Base-by-base conservation (phyloP, 495 filamentous ascomycete genomes). In the Aspergillus bertholletiae region DNA sequence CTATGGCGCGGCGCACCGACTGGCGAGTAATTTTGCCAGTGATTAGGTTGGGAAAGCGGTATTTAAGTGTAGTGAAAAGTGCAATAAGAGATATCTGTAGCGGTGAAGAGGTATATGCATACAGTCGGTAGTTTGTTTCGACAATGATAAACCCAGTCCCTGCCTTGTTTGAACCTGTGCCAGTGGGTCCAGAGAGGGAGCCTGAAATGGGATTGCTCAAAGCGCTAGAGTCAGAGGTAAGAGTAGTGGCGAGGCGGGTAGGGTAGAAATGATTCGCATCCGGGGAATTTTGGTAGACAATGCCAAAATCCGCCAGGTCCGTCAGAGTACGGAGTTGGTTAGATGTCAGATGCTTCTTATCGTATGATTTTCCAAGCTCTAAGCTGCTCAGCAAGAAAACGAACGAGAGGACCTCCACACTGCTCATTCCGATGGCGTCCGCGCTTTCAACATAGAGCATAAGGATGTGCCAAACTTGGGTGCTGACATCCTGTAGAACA, bases 41-140 rank as follows among this genome's bases (percentile, higher is more conserved):
- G 32, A 97, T 87, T 66, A 98, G 84, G 71, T 95, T 94, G 0
- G 90, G 88, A 69, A 93, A 96, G 54, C 93, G 91, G 67, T 88
- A 87, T 53, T 84, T 85, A 44, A 98, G 85, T 17, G 85, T 84
- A 26, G 85, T 80, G 74, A 98, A 98, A 55, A 98, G 86, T 28
- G 85, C 83, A n/a, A 98, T 84, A 46, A 98, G 88, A 49, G 90
- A 89, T 58, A 97, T 97, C 68, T 96, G 92, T 0, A 98, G 81
- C 0, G 90, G 89, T 0, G 91, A 96, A 22, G 84, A 84, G 6
- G 95, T 97, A 74, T 97, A 98, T 27, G 94, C 94, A 73, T 98
- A 98, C 59, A 98, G 72, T 24, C 94, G 89, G 74, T 97, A 97
- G 74, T 98, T 98, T n/a, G 94, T 98, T 78, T 98, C 94, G 60